Conservation (phyloP, 2,329 filamentous ascomycete genomes). For the Magnaporthiopsis incrustans region DNA sequence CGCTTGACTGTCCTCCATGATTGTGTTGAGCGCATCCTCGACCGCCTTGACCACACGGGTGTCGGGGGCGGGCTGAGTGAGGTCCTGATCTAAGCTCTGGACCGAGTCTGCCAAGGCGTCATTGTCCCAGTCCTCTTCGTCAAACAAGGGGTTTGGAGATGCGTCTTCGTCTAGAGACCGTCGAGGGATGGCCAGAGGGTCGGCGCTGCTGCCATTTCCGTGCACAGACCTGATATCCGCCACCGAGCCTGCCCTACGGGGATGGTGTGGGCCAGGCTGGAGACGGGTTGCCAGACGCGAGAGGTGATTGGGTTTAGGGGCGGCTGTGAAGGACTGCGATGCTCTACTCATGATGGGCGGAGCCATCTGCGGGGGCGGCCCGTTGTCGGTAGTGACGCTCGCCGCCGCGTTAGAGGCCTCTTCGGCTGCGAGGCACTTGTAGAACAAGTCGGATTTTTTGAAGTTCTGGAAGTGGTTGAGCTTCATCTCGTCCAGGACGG, state of each 20-base stretch:
- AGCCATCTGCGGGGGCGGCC: constrained; percentile 12
- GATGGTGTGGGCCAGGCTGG: constrained; percentile 19
- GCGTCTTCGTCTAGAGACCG: constrained; percentile 63
- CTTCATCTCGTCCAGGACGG: constrained; percentile 77
- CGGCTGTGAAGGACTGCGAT: constrained; percentile 26
- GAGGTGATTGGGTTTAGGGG: constrained; percentile 33
- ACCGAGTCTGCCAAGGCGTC: constrained; percentile 64
- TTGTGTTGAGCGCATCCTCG: constrained; percentile 84
- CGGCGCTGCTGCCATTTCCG: constrained; percentile 29
- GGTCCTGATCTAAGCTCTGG: constrained; percentile 70
- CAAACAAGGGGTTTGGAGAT: constrained; percentile 53
- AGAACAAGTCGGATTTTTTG: constrained; percentile 88
- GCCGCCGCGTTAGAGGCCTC: constrained; percentile 46
- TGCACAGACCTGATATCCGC: constrained; percentile 35
- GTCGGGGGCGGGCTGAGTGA: constrained; percentile 55
- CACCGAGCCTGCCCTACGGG: constrained; percentile 37
- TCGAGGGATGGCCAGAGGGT: constrained; percentile 38
- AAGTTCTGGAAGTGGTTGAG: constrained; percentile 74
- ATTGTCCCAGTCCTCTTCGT: constrained; percentile 71
- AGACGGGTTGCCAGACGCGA: constrained; percentile 32
- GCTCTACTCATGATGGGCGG: constrained; percentile 17
- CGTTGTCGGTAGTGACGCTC: constrained; percentile 5
- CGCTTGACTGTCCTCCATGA: constrained; percentile 70
- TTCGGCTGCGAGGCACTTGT: constrained; percentile 89
- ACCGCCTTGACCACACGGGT: constrained; percentile 83